These are phyloP conservation scores for Tardiomyces blankii DNA, from an alignment of 1,139 yeast genomes.

Conservation along the genomic window DNA sequence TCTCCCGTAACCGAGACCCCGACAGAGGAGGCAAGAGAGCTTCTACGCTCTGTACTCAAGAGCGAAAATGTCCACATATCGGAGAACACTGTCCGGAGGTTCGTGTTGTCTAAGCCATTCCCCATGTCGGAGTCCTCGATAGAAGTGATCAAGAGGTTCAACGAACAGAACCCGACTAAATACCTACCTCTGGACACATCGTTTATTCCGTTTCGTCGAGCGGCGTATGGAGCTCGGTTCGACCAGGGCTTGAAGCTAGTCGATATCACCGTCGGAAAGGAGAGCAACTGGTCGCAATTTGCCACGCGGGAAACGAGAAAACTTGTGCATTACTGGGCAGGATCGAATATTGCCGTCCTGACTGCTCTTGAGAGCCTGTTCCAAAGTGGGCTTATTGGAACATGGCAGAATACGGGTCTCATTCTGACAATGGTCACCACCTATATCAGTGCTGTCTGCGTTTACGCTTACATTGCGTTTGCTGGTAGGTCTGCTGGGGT, in stretches of 20 bases:
- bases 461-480: constrained; percentile 41
- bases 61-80: constrained; percentile 7
- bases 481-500: constrained; percentile 50
- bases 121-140: constrained; percentile 16
- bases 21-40: constrained; percentile 8
- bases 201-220: constrained; percentile 49
- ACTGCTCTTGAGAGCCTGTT: constrained; percentile 22
- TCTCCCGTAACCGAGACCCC: constrained; percentile 12
- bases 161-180: constrained; percentile 2
- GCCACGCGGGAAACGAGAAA: constrained; percentile 16
- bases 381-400: constrained; percentile 31
- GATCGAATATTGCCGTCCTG: constrained; percentile 25
- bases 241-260: constrained; percentile 45
- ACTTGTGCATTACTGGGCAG: constrained; percentile 22
- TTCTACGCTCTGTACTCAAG: not conserved
- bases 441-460: constrained; percentile 49
- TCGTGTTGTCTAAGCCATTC: constrained; percentile 14
- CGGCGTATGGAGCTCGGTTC: constrained; percentile 50
- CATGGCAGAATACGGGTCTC: constrained; percentile 22
- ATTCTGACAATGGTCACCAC: constrained; percentile 54
- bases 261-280: constrained; percentile 51
- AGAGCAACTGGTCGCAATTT: constrained; percentile 25
- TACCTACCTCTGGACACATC: constrained; percentile 36
- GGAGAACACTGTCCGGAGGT: constrained; percentile 12
- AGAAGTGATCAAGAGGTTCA: constrained; percentile 14